Evolutionary conservation across 345 rosid genomes (phyloP).

Genomic region (Linum tenue): DNA sequence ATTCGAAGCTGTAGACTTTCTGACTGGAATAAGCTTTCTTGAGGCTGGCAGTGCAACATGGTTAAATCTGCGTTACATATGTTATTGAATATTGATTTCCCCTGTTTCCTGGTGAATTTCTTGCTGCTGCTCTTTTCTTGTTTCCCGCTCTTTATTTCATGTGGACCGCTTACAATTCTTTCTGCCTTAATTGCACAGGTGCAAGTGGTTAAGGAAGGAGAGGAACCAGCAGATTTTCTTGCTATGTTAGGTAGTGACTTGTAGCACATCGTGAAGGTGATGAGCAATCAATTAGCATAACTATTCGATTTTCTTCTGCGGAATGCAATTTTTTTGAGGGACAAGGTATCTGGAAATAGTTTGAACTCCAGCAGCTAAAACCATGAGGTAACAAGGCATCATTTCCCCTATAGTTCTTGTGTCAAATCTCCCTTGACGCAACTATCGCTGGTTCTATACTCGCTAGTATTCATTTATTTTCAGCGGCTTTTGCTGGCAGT

Average conservation of each 20-base stretch:
- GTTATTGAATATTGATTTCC: background rate
- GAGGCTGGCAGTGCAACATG: background rate
- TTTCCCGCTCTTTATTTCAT: conserved; percentile 3
- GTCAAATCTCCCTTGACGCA: too few species aligned
- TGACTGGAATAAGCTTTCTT: background rate
- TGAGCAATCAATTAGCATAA: background rate
- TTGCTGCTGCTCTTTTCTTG: background rate
- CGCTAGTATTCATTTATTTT: too few species aligned
- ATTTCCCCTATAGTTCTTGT: background rate
- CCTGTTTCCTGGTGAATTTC: background rate
- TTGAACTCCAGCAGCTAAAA: background rate
- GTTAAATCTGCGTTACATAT: too few species aligned
- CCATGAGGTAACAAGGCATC: background rate
- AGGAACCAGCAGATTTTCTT: conserved; percentile 68
- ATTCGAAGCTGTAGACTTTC: background rate
- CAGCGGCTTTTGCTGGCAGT: too few species aligned
- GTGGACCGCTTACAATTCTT: background rate
- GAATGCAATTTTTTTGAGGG: background rate
- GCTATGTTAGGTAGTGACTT: conserved; percentile 35
- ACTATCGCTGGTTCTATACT: too few species aligned
- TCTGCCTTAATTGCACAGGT: background rate
- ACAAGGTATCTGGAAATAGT: background rate
- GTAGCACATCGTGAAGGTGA: conserved; percentile 17
- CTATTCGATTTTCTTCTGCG: background rate
- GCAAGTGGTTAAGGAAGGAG: conserved; percentile 73